phyloP scores from a whole-genome alignment of 805 yeast genomes.

The Sungouiella thailandica region DNA sequence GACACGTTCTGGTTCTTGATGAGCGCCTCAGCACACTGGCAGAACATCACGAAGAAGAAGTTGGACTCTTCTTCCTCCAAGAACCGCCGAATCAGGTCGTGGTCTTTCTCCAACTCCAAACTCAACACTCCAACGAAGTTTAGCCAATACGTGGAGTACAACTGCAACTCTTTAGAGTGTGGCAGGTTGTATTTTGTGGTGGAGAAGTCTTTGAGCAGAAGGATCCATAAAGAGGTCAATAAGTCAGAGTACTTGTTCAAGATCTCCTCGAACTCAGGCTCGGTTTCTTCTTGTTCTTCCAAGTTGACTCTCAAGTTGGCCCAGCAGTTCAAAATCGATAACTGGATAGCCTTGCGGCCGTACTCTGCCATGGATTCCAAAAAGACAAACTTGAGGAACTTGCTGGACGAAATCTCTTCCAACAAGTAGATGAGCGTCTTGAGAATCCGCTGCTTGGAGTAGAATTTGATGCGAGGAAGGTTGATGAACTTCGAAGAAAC shows the following conservation, averaged over 20 bases:
- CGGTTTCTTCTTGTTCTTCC: slow-evolving; percentile 21
- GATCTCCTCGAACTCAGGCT: slow-evolving; percentile 44
- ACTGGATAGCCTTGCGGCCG: slow-evolving; percentile 48
- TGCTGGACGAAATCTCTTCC: slow-evolving; percentile 47
- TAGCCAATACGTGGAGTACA: slow-evolving; percentile 65
- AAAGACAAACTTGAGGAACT: slow-evolving; percentile 50
- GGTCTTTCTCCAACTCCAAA: slow-evolving; percentile 50
- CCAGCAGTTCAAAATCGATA: slow-evolving; percentile 69
- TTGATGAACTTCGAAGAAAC: slow-evolving; percentile 72
- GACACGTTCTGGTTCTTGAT: slow-evolving; percentile 44
- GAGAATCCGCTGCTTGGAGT: slow-evolving; percentile 47
- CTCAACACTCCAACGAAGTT: slow-evolving; percentile 75
- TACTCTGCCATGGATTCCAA: slow-evolving; percentile 42
- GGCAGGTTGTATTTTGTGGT: slow-evolving; percentile 50
- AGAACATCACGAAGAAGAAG: slow-evolving; percentile 74
- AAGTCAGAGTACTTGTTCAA: slow-evolving; percentile 52
- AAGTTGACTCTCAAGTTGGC: slow-evolving; percentile 47
- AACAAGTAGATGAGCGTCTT: slow-evolving; percentile 62
- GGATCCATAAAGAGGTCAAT: slow-evolving; percentile 76
- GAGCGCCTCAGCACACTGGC: slow-evolving; percentile 77
- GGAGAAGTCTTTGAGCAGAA: slow-evolving; percentile 70
- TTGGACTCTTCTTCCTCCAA: slow-evolving; percentile 55
- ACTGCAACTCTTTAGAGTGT: slow-evolving; percentile 37
- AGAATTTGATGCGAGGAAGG: slow-evolving; percentile 39
- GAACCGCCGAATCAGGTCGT: slow-evolving; percentile 39